These are phyloP conservation scores for Neospermospora avenae DNA, from an alignment of 2,329 filamentous ascomycete genomes.

Conservation along the genomic window DNA sequence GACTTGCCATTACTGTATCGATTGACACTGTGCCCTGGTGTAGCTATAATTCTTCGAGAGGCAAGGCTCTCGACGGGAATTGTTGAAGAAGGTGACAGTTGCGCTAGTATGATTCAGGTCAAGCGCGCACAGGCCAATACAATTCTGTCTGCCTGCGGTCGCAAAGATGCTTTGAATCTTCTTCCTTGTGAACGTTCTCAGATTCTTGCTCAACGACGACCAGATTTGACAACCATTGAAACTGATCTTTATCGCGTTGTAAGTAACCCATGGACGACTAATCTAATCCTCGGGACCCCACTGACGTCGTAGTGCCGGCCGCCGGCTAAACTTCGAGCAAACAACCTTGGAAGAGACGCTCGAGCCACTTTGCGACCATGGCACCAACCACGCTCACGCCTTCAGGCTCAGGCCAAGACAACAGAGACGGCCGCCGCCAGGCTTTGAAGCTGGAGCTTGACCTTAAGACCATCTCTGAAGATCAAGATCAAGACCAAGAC, in stretches of 20 bases:
- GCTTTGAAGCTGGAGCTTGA: no score
- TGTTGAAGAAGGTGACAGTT: neutral
- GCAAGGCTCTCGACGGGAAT: neutral
- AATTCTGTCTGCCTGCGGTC: neutral
- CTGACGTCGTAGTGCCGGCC: neutral
- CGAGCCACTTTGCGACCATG: neutral
- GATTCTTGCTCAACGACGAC: neutral
- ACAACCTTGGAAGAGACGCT: neutral
- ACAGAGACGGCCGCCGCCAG: neutral
- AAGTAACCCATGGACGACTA: no score
- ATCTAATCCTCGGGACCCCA: no score
- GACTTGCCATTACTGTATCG: constrained; percentile 4
- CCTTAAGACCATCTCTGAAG: neutral
- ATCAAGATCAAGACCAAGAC: neutral
- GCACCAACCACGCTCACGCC: neutral
- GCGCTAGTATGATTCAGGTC: neutral
- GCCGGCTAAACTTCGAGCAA: neutral
- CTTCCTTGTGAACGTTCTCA: neutral
- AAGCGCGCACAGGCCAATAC: neutral
- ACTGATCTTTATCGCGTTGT: neutral
- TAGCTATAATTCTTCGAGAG: no score
- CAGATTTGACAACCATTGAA: neutral
- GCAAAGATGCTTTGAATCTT: neutral
- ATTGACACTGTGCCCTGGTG: no score
- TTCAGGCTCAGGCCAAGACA: neutral